Evolutionary conservation across 129 eudicot species (phyloP).

Genomic region (Cynara cardunculus): DNA sequence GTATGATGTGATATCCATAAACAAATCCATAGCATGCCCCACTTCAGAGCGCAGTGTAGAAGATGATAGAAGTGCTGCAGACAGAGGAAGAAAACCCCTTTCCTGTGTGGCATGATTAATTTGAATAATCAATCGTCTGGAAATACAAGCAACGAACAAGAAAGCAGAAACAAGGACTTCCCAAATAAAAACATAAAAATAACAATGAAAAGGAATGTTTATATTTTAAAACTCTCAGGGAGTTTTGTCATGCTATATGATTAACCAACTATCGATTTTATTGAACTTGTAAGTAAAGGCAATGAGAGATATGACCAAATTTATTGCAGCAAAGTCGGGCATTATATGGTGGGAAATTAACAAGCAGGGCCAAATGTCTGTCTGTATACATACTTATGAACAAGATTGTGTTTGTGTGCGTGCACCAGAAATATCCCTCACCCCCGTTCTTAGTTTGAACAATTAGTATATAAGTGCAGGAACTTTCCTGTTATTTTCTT

Average conservation of each 20-base stretch:
- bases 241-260: not conserved
- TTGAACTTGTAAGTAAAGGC: not conserved
- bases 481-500: not conserved
- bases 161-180: conserved; percentile 10
- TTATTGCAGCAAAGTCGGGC: not conserved
- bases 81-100: conserved; percentile 92
- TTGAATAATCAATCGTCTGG: conserved; percentile 3
- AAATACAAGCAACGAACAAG: conserved; percentile 6
- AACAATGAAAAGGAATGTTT: not conserved
- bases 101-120: conserved; percentile 43
- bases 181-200: not conserved
- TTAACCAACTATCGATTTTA: not conserved
- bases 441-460: not conserved
- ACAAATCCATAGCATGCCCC: conserved; percentile 51
- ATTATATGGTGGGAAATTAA: not conserved
- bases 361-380: not conserved
- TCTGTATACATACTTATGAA: not conserved
- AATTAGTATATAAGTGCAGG: not conserved
- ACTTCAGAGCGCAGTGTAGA: conserved; percentile 52
- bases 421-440: not conserved
- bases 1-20: conserved; percentile 62
- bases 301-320: not conserved
- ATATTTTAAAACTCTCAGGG: not conserved
- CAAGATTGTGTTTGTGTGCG: not conserved
- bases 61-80: conserved; percentile 87